Conservation (phyloP, 2,329 filamentous ascomycete species). For the Lecanicillium sp. region DNA sequence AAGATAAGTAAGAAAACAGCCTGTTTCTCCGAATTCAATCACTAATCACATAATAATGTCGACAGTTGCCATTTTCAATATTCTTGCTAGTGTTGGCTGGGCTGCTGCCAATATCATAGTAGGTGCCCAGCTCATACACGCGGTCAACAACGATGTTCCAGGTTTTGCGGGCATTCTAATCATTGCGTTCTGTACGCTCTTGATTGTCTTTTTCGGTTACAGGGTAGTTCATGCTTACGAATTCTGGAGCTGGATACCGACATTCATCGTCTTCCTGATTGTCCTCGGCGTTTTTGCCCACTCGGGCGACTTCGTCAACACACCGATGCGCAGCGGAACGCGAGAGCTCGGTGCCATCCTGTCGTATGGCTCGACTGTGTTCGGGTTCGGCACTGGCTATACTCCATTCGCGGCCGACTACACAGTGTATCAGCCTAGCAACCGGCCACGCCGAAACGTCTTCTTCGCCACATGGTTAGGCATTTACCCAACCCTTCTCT, state of each 20-base stretch:
- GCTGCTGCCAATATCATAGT: slow-evolving; percentile 69
- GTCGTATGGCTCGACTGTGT: slow-evolving; percentile 65
- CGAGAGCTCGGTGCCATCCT: slow-evolving; percentile 58
- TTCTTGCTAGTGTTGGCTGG: slow-evolving; percentile 67
- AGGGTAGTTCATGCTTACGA: slow-evolving; percentile 70
- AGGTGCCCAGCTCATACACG: slow-evolving; percentile 65
- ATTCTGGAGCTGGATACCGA: slow-evolving; percentile 67
- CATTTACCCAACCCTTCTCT: slow-evolving; percentile 61
- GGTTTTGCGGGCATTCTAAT: slow-evolving; percentile 68
- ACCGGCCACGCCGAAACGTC: slow-evolving; percentile 49
- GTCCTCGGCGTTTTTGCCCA: slow-evolving; percentile 61
- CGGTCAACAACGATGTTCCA: slow-evolving; percentile 61
- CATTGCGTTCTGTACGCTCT: slow-evolving; percentile 60
- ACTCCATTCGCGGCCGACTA: slow-evolving; percentile 67
- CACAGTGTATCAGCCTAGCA: slow-evolving; percentile 64
- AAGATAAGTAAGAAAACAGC: slow-evolving; percentile 51
- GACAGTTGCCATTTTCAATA: slow-evolving; percentile 60
- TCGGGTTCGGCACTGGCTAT: slow-evolving; percentile 71
- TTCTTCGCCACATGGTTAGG: slow-evolving; percentile 64
- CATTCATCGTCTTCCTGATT: slow-evolving; percentile 65
- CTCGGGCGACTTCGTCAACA: slow-evolving; percentile 57
- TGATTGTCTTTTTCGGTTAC: slow-evolving; percentile 69
- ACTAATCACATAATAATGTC: neutral
- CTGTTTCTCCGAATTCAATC: slow-evolving; percentile 14
- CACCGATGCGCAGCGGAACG: slow-evolving; percentile 52